Base-by-base conservation (phyloP, 768 basidiomycete genomes). In the Tricholoma bakamatsutake region DNA sequence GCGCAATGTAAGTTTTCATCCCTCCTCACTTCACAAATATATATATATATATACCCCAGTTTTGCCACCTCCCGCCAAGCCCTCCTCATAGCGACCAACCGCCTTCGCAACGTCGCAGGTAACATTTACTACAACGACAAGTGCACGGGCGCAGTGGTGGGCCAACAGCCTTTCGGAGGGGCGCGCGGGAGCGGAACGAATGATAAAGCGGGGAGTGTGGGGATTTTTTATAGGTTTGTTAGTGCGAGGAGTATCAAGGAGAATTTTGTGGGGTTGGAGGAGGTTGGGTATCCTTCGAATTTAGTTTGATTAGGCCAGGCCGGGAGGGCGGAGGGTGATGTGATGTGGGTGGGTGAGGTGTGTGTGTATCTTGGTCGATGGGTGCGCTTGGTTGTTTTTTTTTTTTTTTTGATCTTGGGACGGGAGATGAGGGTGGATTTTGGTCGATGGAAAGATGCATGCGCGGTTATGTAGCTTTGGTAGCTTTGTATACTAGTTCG, bases 61-160 rank as follows among this genome's bases (percentile, higher is more conserved):
- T 98, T 98, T 75, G 78, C 93, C 11, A 64, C 78, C 2, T 90
- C 93, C 61, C 88, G 97, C 61, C 77, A 81, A 27, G 93, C 87
- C 5, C 81, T 98, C 55, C 71, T 94, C 60, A 74, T 75, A 33
- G 91, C 93, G 2, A 86, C 92, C 42, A 88, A 88, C 73, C 80
- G 79, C 53, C 80, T 99, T 43, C 87, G 93, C 54, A 88, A 96
- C 73, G 79, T 94, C 1, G 92, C 97, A 3, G 97, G 97, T 2
- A 99, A 98, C 70, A 85, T 96, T 54, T 99, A 99, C 76, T 93
- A 94, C 75, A 98, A 98, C 71, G 95, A 98, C 63, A 95, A 96
- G 71, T 98, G 93, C 72, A 99, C 96, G 1, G 93, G 93, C 31
- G 94, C 93, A n/a, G 90, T 92, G 49, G 93, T 98, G 34, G 96